Conservation (phyloP, 768 basidiomycete species). For the Tricholoma hemisulphureum region DNA sequence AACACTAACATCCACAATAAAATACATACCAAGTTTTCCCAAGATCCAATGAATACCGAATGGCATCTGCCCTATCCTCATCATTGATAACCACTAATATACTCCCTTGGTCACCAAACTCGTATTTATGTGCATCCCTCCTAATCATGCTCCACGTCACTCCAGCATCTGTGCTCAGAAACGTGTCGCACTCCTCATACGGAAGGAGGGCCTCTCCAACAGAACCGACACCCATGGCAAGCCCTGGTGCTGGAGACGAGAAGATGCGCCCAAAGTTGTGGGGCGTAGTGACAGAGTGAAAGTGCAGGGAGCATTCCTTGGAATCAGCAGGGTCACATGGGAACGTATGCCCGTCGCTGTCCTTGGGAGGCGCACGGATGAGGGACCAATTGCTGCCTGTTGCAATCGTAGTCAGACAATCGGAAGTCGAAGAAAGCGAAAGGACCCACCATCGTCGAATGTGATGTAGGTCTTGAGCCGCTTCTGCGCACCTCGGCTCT, state of each 20-base stretch:
- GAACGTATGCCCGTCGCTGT: slow-evolving; percentile 60
- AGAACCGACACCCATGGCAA: slow-evolving; percentile 95
- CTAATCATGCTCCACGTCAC: slow-evolving; percentile 79
- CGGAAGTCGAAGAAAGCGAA: neutral
- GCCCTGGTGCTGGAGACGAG: slow-evolving; percentile 91
- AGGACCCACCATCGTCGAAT: slow-evolving; percentile 66
- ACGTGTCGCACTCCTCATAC: slow-evolving; percentile 91
- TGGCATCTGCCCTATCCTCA: slow-evolving; percentile 66
- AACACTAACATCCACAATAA: neutral
- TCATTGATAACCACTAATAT: slow-evolving; percentile 83
- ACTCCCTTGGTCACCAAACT: slow-evolving; percentile 89
- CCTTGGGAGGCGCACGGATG: slow-evolving; percentile 55
- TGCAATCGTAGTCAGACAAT: slow-evolving; percentile 14
- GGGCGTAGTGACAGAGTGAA: slow-evolving; percentile 88
- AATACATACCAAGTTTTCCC: slow-evolving; percentile 75
- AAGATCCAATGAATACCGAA: slow-evolving; percentile 80
- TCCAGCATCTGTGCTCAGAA: slow-evolving; percentile 88
- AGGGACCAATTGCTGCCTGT: slow-evolving; percentile 71
- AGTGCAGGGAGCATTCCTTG: slow-evolving; percentile 76
- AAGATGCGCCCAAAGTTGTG: slow-evolving; percentile 96
- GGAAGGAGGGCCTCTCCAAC: slow-evolving; percentile 65
- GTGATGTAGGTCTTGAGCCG: slow-evolving; percentile 78
- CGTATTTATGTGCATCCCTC: slow-evolving; percentile 84
- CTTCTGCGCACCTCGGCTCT: slow-evolving; percentile 66
- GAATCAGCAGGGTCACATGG: slow-evolving; percentile 57